Base-by-base conservation (phyloP, 2,329 filamentous ascomycete genomes). In the Alternaria tenuissima region DNA sequence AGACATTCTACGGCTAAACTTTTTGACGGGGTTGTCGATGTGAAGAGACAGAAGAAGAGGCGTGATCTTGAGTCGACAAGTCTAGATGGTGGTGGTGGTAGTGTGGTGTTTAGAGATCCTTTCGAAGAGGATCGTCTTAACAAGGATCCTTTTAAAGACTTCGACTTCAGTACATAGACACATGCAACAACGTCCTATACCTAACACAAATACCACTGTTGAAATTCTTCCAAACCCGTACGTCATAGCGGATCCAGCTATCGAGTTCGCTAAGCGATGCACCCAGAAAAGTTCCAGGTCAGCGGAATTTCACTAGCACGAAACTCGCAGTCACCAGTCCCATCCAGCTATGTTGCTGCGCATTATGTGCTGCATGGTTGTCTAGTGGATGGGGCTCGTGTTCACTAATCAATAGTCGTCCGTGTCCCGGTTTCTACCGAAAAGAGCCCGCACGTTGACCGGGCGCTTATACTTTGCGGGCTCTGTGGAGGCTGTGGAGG, bases 1-100 rank as follows among this genome's bases (percentile, higher is more conserved):
- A 57, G 55, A 5, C 69, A 69, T 43, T 65, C 65, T 0, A 62
- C 68, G 47, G 64, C 63, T 4, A 72, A 69, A 36, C 54, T 71
- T 7, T 68, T 73, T 43, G 72, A 73, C 42, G 69, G 58, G 1
- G 26, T 43, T 18, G 28, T 42, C 9, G 58, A 61, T n/a, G 53
- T 34, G 32, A 4, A 7, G 14, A 28, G 8, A 12, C 63, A 22
- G 26, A 41, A 26, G n/a, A 24, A 16, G 30, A 30, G 16, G 39
- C 9, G 39, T 14, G 11, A 12, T 24, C 8, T 14, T 5, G 39
- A 20, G 5, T 7, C 12, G 20, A 16, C 39, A 8, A 20, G 39
- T 24, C 20, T 14, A 24, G 11, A 24, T 24, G 39, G 39, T 42
- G 20, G 20, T 24, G 20, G 39, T 22, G 9, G 20, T 12, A 16